Evolutionary conservation across 768 basidiomycete genomes (phyloP).

Genomic region (Mycena albidolilacea): DNA sequence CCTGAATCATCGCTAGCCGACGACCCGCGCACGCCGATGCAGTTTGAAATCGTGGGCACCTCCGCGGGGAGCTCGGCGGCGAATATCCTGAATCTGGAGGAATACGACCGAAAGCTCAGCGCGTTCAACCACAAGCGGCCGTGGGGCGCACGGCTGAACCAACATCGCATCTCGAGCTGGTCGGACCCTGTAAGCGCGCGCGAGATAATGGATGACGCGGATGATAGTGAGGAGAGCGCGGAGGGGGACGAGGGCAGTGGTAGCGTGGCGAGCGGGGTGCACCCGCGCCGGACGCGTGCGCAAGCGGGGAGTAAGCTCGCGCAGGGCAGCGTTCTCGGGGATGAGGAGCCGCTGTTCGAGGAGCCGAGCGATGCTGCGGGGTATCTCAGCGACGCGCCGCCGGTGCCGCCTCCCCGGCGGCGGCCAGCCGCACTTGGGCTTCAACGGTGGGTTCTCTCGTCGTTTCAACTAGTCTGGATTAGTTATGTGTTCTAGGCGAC

Average conservation of each 20-base stretch:
- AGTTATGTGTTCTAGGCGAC: slow-evolving; percentile 55
- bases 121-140: slow-evolving; percentile 61
- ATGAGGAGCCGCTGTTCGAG: slow-evolving; percentile 31
- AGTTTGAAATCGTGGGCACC: slow-evolving; percentile 16
- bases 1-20: slow-evolving; percentile 18
- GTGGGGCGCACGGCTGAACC: slow-evolving; percentile 50
- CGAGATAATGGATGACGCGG: slow-evolving; percentile 47
- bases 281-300: slow-evolving; percentile 13
- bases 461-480: slow-evolving; percentile 8
- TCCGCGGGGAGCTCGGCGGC: slow-evolving; percentile 49
- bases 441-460: slow-evolving; percentile 47
- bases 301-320: slow-evolving; percentile 20
- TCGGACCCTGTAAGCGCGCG: slow-evolving; percentile 65
- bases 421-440: slow-evolving; percentile 43
- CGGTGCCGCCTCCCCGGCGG: slow-evolving; percentile 22
- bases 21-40: slow-evolving; percentile 39
- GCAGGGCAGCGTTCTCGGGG: slow-evolving; percentile 22
- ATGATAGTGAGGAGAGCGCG: slow-evolving; percentile 46
- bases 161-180: slow-evolving; percentile 68
- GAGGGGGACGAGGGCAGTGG: slow-evolving; percentile 39
- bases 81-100: slow-evolving; percentile 42
- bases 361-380: slow-evolving; percentile 33
- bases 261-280: slow-evolving; percentile 12
- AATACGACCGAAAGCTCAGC: slow-evolving; percentile 54
- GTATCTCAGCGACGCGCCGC: slow-evolving; percentile 38